Conservation (phyloP, 202 grass and related monocot species). For the Carex arenaria region DNA sequence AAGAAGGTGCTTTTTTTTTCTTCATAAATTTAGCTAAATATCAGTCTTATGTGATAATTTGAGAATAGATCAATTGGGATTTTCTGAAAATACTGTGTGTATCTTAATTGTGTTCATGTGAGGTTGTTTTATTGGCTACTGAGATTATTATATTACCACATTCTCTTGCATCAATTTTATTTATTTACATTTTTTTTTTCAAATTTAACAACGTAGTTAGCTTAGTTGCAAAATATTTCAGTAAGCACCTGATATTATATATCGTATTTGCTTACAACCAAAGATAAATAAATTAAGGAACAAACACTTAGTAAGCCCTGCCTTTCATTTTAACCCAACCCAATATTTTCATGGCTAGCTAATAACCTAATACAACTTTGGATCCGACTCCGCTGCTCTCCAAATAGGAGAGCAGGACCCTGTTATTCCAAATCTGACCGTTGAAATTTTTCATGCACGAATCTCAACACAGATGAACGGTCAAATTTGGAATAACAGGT, state of each 20-base stretch:
- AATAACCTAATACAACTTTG: background rate
- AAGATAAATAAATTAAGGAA: background rate
- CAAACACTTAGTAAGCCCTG: background rate
- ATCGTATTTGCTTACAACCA: background rate
- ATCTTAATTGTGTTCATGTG: background rate
- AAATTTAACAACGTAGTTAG: background rate
- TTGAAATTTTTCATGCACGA: too few relatives aligned
- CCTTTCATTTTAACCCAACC: background rate
- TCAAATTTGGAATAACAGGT: too few relatives aligned
- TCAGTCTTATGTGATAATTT: background rate
- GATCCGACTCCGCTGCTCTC: too few relatives aligned
- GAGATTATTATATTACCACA: background rate
- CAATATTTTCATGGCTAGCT: background rate
- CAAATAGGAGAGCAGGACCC: too few relatives aligned
- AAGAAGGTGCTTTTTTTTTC: constrained; percentile 33
- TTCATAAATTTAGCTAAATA: background rate
- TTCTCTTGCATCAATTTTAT: background rate
- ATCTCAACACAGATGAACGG: too few relatives aligned
- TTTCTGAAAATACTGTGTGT: background rate
- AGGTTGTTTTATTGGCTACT: background rate
- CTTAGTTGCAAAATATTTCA: background rate
- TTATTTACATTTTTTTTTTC: background rate
- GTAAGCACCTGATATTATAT: background rate
- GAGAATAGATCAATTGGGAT: background rate
- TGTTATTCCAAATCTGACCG: too few relatives aligned